Evolutionary conservation across 331 rosid species (phyloP).

Genomic region (Malus hybrid): DNA sequence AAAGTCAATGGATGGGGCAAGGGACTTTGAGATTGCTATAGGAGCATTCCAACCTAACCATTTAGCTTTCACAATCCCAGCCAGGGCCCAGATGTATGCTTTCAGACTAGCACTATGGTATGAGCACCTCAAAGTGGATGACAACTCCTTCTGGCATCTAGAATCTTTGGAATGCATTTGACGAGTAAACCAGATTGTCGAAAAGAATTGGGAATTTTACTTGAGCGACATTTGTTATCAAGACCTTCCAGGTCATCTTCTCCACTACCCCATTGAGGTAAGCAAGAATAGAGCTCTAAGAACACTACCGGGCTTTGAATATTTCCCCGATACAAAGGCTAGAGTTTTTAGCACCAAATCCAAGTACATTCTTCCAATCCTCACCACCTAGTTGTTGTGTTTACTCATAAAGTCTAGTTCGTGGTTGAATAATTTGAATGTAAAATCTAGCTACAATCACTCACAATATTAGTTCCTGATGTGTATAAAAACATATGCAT

Average conservation of each 20-base stretch:
- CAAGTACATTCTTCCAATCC: conserved; percentile 55
- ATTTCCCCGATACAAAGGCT: conserved; percentile 83
- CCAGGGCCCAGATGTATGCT: conserved; percentile 41
- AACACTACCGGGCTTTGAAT: conserved; percentile 28
- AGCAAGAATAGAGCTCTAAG: conserved; percentile 24
- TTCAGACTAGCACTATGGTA: conserved; percentile 57
- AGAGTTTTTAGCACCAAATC: conserved; percentile 41
- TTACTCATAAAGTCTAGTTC: not conserved
- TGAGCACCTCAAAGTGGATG: conserved; percentile 38
- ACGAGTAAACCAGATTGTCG: conserved; percentile 26
- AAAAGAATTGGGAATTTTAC: conserved; percentile 39
- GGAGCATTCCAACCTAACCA: conserved; percentile 70
- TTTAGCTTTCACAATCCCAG: conserved; percentile 13
- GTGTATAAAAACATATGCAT: not conserved
- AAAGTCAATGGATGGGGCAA: conserved; percentile 81
- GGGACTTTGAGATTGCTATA: conserved; percentile 90
- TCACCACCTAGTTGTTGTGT: conserved; percentile 49
- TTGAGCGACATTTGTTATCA: conserved; percentile 9
- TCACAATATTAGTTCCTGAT: not conserved
- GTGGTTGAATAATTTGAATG: not conserved
- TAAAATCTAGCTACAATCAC: not conserved
- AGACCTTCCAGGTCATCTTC: conserved; percentile 36
- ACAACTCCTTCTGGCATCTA: conserved; percentile 22
- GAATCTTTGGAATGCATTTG: conserved; percentile 36
- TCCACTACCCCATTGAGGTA: conserved; percentile 61